phyloP scores from a whole-genome alignment of 163 green algal genomes.

The Scenedesmus sp. region DNA sequence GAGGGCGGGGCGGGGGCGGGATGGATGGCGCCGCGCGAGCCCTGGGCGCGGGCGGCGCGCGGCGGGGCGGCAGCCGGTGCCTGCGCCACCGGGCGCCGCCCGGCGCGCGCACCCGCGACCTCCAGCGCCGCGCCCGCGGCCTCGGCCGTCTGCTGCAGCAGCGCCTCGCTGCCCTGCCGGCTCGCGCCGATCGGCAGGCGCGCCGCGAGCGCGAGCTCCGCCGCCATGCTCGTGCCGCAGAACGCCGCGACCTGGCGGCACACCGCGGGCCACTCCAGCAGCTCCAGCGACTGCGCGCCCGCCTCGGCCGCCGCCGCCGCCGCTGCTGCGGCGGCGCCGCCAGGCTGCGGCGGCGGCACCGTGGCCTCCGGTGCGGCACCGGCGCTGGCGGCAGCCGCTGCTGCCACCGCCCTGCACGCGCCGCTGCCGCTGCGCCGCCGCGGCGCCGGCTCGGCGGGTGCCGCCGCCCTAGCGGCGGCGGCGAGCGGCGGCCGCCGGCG shows the following conservation, averaged over 20 bases:
- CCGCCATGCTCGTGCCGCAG: conserved; percentile 66
- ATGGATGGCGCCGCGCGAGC: too few relatives aligned
- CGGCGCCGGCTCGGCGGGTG: too few relatives aligned
- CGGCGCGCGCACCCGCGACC: conserved; percentile 14
- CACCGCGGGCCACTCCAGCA: conserved; percentile 48
- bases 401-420: not conserved
- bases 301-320: not conserved
- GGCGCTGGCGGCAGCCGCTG: not conserved
- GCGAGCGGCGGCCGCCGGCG: too few relatives aligned
- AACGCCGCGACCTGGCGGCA: conserved; percentile 80
- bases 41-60: too few relatives aligned
- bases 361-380: not conserved
- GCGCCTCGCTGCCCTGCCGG: conserved; percentile 62
- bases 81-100: too few relatives aligned
- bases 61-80: too few relatives aligned
- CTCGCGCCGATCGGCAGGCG: conserved; percentile 59
- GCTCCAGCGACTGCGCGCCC: conserved; percentile 32
- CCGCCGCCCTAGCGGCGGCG: too few relatives aligned
- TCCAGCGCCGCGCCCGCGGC: conserved; percentile 51
- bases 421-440: conserved; percentile 10
- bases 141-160: conserved; percentile 82
- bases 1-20: too few relatives aligned
- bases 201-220: conserved; percentile 51
- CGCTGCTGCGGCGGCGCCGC: too few relatives aligned
- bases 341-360: not conserved